These are phyloP conservation scores for Phycomyces blakesleeanus DNA, from an alignment of 192 early-diverging fungal genomes.

Conservation along the genomic window DNA sequence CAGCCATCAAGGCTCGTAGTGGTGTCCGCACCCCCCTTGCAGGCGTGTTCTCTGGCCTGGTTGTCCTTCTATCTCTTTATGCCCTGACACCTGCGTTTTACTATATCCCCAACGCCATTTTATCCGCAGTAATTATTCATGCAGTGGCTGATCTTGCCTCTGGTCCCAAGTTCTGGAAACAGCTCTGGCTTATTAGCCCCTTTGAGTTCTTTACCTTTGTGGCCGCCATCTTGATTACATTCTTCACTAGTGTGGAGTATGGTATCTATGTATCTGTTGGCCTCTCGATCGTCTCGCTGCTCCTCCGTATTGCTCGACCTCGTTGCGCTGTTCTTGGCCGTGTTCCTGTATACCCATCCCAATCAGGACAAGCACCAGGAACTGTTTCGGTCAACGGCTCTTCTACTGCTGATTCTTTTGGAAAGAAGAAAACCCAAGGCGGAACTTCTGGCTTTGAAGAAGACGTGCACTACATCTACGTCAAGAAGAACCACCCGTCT, in stretches of 20 bases:
- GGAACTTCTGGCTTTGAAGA: neutral
- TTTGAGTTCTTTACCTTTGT: slow-evolving; percentile 51
- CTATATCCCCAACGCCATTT: slow-evolving; percentile 77
- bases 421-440: neutral
- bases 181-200: slow-evolving; percentile 49
- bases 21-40: slow-evolving; percentile 84
- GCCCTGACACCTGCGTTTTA: slow-evolving; percentile 83
- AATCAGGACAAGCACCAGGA: too few relatives aligned
- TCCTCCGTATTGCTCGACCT: slow-evolving; percentile 78
- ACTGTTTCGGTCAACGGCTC: too few relatives aligned
- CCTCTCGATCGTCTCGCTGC: slow-evolving; percentile 65
- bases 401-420: neutral
- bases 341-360: slow-evolving; percentile 18
- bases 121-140: slow-evolving; percentile 86
- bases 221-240: slow-evolving; percentile 54
- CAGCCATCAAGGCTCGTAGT: slow-evolving; percentile 85
- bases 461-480: slow-evolving; percentile 26
- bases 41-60: slow-evolving; percentile 70
- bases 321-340: slow-evolving; percentile 47
- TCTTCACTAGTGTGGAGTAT: slow-evolving; percentile 58
- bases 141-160: slow-evolving; percentile 79
- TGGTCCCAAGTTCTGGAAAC: slow-evolving; percentile 51
- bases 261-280: slow-evolving; percentile 78
- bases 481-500: slow-evolving; percentile 24
- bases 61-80: slow-evolving; percentile 82